Base-by-base conservation (phyloP, 257 asterid species). In the Rauvolfia tetraphylla region DNA sequence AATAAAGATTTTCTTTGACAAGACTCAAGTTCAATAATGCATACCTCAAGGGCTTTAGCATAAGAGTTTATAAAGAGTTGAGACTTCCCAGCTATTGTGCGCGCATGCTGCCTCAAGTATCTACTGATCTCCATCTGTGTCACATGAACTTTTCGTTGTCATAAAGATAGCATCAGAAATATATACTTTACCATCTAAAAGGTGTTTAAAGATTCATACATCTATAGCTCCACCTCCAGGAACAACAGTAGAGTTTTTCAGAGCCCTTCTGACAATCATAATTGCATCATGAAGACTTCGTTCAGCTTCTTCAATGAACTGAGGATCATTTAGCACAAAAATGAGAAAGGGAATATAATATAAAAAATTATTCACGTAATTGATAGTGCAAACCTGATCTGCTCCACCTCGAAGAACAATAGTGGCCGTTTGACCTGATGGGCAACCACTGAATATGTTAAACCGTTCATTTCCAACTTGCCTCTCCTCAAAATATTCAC, bases 381-480 rank as follows among this genome's bases (percentile, higher is more conserved):
- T 36, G 70, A 69, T 23, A 75, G 62, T 56, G 80, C 79, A 58
- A 67, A 93, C 97, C 98, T 93, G 98, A 86, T 93, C 98, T 81
- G 97, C 97, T 76, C 98, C 98, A 68, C 98, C 98, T 67, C 98
- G 97, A 78, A 93, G 94, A 84, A 93, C 97, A 76, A 93, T 89
- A 74, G 98, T 93, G 82, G 98, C 97, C 31, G 98, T 93, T 78
- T 63, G 85, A 74, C 98, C 96, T 22, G 90, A 84, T 29, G 96
- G 98, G 82, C 98, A 93, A 77, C 98, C 98, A 83, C 96, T 88
- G 79, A 93, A 93, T 81, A 93, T 89, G 82, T 93, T 93, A 81
- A 93, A 93, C 46, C 98, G 92, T 86, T 93, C 98, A 83, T 93
- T 93, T 78, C 97, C 98, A 74, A 93, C 98, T 90, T 91, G 98